A percentile compares a stretch with the other conserved stretches of the same genome.
These are phyloP conservation scores for Vanrija sp. DNA, from an alignment of 1,284 basidiomycete genomes.

Conservation along the genomic window DNA sequence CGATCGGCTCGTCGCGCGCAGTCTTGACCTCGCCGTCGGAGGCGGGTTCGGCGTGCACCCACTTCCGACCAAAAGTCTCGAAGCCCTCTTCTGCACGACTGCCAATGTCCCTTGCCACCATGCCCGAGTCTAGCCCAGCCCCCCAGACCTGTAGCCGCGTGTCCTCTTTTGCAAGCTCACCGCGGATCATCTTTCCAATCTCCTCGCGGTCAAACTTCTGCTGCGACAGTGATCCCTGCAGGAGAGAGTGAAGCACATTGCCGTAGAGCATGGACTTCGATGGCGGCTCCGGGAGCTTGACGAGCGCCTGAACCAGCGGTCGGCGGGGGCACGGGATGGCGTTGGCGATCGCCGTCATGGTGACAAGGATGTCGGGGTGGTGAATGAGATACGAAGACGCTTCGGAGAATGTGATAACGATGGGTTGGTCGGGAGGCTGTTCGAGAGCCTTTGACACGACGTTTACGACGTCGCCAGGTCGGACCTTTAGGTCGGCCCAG, in stretches of 20 bases:
- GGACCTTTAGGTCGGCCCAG: conserved; percentile 37
- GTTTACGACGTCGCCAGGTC: conserved; percentile 65
- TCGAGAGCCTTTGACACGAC: conserved; percentile 54
- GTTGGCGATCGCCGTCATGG: conserved; percentile 78
- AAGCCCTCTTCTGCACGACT: conserved; percentile 39
- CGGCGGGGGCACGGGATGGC: conserved; percentile 75
- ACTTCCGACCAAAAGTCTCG: conserved; percentile 40
- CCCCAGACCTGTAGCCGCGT: conserved; percentile 46
- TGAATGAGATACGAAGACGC: conserved; percentile 59
- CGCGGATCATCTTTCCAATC: conserved; percentile 32
- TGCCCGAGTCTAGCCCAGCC: conserved; percentile 41
- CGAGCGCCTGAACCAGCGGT: conserved; percentile 67
- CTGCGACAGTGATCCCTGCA: conserved; percentile 66
- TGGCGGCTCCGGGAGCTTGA: conserved; percentile 53
- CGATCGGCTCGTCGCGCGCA: conserved; percentile 23
- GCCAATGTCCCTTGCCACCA: conserved; percentile 43
- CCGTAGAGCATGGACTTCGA: conserved; percentile 68
- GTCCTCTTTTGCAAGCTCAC: conserved; percentile 36
- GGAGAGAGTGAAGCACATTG: conserved; percentile 81
- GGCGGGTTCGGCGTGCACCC: conserved; percentile 30
- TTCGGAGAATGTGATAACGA: conserved; percentile 39
- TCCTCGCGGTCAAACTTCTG: conserved; percentile 32
- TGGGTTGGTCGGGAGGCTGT: conserved; percentile 11
- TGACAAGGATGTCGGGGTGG: conserved; percentile 84
- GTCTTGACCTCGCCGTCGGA: conserved; percentile 4